Evolutionary conservation across 768 basidiomycete genomes (phyloP).

Genomic region (Cyathus striatus): DNA sequence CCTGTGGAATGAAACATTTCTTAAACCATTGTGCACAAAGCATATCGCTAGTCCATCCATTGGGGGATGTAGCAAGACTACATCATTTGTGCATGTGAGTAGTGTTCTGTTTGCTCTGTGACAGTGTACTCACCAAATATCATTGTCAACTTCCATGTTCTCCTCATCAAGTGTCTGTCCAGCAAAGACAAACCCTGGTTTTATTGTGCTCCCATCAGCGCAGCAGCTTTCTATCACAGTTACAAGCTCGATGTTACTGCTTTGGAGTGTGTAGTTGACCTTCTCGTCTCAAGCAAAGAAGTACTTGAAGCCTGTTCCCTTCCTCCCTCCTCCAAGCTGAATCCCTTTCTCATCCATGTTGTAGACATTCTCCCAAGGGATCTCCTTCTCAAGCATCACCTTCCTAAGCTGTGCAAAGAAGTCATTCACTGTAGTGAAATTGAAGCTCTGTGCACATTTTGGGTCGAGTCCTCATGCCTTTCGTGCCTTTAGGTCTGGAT

Average conservation of each 20-base stretch:
- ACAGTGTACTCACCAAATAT: constrained; percentile 10
- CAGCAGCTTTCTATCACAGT: constrained; percentile 34
- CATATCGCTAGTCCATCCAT: constrained; percentile 37
- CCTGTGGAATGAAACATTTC: constrained; percentile 30
- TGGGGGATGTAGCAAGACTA: constrained; percentile 27
- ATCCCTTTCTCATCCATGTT: constrained; percentile 27
- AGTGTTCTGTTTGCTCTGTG: constrained; percentile 2
- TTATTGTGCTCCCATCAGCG: constrained; percentile 26
- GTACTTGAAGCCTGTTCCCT: constrained; percentile 6
- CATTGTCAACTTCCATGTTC: constrained; percentile 17
- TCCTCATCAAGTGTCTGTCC: constrained; percentile 15
- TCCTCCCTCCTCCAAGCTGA: constrained; percentile 17
- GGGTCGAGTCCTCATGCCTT: constrained; percentile 25
- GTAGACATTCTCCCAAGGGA: constrained; percentile 20
- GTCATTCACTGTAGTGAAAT: constrained; percentile 16
- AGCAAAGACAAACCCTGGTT: constrained; percentile 29
- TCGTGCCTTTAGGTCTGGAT: constrained; percentile 14
- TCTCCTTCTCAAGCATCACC: constrained; percentile 13
- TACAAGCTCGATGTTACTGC: constrained; percentile 31
- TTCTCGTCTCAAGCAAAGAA: constrained; percentile 14
- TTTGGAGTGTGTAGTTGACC: constrained; percentile 13
- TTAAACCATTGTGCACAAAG: constrained; percentile 33
- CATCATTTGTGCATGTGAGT: background rate
- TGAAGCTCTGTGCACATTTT: constrained; percentile 26
- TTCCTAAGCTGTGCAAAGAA: constrained; percentile 18